A percentile compares a stretch with the other conserved stretches of the same genome.
These are phyloP conservation scores for Phytophthora cactorum DNA, from an alignment of 352 stramenopile genomes.

Conservation along the genomic window DNA sequence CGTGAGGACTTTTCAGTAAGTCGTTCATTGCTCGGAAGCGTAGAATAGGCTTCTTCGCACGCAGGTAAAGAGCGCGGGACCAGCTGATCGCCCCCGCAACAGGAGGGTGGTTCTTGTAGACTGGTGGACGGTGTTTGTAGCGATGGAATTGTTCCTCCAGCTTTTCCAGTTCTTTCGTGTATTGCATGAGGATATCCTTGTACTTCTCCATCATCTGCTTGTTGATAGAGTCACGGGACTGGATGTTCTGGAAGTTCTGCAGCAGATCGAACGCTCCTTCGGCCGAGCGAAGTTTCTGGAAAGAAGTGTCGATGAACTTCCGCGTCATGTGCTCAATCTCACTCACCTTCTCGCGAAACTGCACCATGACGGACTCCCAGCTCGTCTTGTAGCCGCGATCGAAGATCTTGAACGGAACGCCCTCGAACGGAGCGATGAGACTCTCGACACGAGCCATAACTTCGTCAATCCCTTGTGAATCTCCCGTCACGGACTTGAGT, in stretches of 20 bases:
- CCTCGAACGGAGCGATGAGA: slow-evolving; percentile 89
- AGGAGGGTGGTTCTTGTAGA: slow-evolving; percentile 95
- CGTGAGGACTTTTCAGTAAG: slow-evolving; percentile 89
- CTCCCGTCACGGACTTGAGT: slow-evolving; percentile 95
- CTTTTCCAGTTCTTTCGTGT: slow-evolving; percentile 95
- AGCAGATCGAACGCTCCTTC: slow-evolving; percentile 96
- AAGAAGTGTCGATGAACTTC: slow-evolving; percentile 96
- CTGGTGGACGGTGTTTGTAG: slow-evolving; percentile 78
- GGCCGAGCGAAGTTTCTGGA: slow-evolving; percentile 94
- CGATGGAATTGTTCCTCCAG: slow-evolving; percentile 91
- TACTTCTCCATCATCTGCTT: slow-evolving; percentile 98
- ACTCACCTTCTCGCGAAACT: slow-evolving; percentile 93
- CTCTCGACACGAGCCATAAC: slow-evolving; percentile 90
- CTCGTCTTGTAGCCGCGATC: slow-evolving; percentile 94
- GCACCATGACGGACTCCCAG: slow-evolving; percentile 95
- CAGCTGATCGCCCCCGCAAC: slow-evolving; percentile 87
- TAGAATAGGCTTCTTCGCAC: slow-evolving; percentile 95
- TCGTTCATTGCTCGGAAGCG: slow-evolving; percentile 94
- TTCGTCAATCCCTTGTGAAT: slow-evolving; percentile 94
- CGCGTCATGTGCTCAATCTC: slow-evolving; percentile 96
- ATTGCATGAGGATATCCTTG: slow-evolving; percentile 97
- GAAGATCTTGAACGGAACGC: slow-evolving; percentile 94
- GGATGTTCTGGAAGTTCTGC: slow-evolving; percentile 97
- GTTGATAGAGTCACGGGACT: slow-evolving; percentile 95
- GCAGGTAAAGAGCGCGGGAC: slow-evolving; percentile 86